A percentile compares a stretch with the other conserved stretches of the same genome.
Conservation (phyloP, 306 rosid genomes). For the Trifolium fragiferum region DNA sequence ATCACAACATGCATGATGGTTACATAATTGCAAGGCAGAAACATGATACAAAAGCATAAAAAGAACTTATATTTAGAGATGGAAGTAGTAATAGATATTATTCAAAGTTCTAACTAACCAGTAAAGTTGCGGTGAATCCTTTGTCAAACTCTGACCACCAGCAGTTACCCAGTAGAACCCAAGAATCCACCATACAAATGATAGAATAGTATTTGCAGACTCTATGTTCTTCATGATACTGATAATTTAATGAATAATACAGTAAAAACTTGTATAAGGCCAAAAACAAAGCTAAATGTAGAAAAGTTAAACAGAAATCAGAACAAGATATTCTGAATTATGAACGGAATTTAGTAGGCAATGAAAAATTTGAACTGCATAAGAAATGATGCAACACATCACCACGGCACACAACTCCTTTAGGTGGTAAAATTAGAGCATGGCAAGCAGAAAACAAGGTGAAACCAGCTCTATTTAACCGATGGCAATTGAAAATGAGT, state of each 20-base stretch:
- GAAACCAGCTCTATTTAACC: neutral
- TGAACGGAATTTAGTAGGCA: conserved; percentile 15
- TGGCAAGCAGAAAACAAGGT: neutral
- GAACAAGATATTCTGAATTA: conserved; percentile 31
- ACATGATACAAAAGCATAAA: neutral
- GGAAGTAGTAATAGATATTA: conserved; percentile 13
- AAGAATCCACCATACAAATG: conserved; percentile 83
- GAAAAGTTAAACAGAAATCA: conserved; percentile 12
- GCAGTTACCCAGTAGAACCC: conserved; percentile 94
- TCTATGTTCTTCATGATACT: conserved; percentile 65
- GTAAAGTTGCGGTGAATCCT: conserved; percentile 74
- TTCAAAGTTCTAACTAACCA: conserved; percentile 60
- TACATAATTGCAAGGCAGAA: conserved; percentile 21
- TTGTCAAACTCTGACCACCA: conserved; percentile 70
- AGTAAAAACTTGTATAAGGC: conserved; percentile 2
- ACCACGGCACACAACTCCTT: neutral
- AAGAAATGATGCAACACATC: conserved; percentile 1
- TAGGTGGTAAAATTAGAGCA: neutral
- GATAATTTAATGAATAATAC: conserved; percentile 38
- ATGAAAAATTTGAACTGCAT: conserved; percentile 24
- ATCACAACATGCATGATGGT: conserved; percentile 30
- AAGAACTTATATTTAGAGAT: neutral
- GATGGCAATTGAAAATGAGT: neutral
- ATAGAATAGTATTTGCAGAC: conserved; percentile 71
- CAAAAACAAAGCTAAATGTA: conserved; percentile 24